Percentiles rank a stretch among this genome's conserved stretches.
These are phyloP conservation scores for Boletus pseudo-olivaceus DNA, from an alignment of 768 basidiomycete species.

Conservation along the genomic window DNA sequence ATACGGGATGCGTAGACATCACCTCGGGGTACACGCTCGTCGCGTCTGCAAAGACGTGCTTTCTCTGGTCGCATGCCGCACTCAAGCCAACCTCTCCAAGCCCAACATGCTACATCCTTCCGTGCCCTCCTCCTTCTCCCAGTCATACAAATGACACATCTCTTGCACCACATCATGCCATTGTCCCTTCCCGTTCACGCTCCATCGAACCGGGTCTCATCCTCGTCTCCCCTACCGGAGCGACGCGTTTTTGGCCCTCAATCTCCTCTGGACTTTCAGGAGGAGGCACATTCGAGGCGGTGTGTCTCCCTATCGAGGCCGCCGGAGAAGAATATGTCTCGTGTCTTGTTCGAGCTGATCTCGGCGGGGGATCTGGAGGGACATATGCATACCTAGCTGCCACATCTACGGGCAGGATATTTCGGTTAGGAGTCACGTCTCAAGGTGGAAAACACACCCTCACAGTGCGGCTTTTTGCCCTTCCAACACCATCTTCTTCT, in stretches of 20 bases:
- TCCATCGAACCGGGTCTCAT: constrained; percentile 78
- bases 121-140: constrained; percentile 53
- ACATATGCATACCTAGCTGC: constrained; percentile 50
- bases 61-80: constrained; percentile 80
- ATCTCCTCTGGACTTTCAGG: constrained; percentile 82
- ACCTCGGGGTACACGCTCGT: constrained; percentile 72
- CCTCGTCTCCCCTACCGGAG: constrained; percentile 65
- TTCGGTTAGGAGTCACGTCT: constrained; percentile 61
- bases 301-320: constrained; percentile 43
- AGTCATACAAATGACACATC: constrained; percentile 46
- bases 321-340: constrained; percentile 58
- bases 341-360: constrained; percentile 62
- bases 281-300: constrained; percentile 55
- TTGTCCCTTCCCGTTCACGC: constrained; percentile 59
- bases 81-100: constrained; percentile 52
- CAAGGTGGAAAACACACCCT: constrained; percentile 67
- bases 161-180: constrained; percentile 44
- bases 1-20: constrained; percentile 68
- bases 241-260: constrained; percentile 84
- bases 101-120: constrained; percentile 81
- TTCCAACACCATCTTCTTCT: constrained; percentile 41
- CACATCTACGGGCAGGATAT: constrained; percentile 64
- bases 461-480: constrained; percentile 54
- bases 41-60: constrained; percentile 68
- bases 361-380: constrained; percentile 6